Percentiles rank a stretch among this genome's conserved stretches.
Evolutionary conservation across 2,329 filamentous ascomycete genomes (phyloP).

Genomic region (Pseudomassariella vexata): DNA sequence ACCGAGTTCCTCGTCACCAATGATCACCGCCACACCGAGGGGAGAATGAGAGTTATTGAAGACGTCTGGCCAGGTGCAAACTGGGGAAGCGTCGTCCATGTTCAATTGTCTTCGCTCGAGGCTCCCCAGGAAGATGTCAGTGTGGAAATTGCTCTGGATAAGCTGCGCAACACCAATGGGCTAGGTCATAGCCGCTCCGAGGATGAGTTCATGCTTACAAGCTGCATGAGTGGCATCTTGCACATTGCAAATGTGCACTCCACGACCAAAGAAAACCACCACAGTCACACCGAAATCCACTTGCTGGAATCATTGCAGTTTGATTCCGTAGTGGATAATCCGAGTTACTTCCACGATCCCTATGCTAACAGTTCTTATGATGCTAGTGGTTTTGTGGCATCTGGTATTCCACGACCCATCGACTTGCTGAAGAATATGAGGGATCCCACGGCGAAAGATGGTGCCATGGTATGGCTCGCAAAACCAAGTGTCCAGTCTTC

Average conservation of each 20-base stretch:
- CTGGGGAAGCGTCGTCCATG: slow-evolving; percentile 45
- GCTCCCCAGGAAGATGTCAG: slow-evolving; percentile 26
- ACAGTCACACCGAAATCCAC: slow-evolving; percentile 25
- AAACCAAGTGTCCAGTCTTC: slow-evolving; percentile 11
- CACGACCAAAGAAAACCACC: slow-evolving; percentile 14
- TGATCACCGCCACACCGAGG: slow-evolving; percentile 49
- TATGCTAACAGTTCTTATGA: slow-evolving; percentile 29
- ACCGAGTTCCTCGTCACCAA: slow-evolving; percentile 53
- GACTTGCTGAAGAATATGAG: slow-evolving; percentile 27
- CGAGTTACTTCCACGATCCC: slow-evolving; percentile 50
- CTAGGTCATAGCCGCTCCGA: slow-evolving; percentile 39
- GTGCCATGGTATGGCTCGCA: slow-evolving; percentile 39
- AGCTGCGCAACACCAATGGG: slow-evolving; percentile 51
- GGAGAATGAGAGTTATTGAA: slow-evolving; percentile 40
- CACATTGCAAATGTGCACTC: slow-evolving; percentile 30
- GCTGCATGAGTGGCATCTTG: slow-evolving; percentile 39
- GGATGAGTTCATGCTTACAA: slow-evolving; percentile 35
- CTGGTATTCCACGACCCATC: slow-evolving; percentile 36
- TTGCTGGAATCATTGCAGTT: slow-evolving; percentile 37
- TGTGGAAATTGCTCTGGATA: slow-evolving; percentile 35
- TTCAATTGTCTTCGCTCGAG: slow-evolving; percentile 27
- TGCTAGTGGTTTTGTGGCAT: slow-evolving; percentile 45
- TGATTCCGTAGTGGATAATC: slow-evolving; percentile 48
- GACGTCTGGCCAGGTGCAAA: slow-evolving; percentile 28
- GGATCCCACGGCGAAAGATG: slow-evolving; percentile 31